Conservation (phyloP, 2,329 filamentous ascomycete species). For the Colletotrichum ledebouriae region DNA sequence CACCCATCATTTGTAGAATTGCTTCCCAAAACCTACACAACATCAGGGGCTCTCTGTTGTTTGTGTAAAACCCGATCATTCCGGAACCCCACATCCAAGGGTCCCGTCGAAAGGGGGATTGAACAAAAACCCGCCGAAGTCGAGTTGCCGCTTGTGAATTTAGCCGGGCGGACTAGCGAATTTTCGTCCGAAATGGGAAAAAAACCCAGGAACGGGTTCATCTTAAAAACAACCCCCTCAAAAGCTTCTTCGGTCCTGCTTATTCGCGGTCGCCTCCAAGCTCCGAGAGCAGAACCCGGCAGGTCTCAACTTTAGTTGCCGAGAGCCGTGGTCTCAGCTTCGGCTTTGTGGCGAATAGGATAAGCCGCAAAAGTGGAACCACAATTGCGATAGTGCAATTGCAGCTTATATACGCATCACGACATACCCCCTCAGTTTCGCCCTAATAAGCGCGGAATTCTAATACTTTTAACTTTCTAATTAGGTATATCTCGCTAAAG, state of each 20-base stretch:
- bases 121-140: background rate
- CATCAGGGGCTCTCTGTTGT: background rate
- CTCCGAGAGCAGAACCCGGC: conserved; percentile 2
- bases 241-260: conserved; percentile 20
- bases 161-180: conserved; percentile 23
- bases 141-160: conserved; percentile 8
- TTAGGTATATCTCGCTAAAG: too few species aligned
- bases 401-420: too few species aligned
- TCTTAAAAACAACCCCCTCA: conserved; percentile 2
- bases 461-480: too few species aligned
- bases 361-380: too few species aligned
- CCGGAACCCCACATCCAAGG: conserved; percentile 31
- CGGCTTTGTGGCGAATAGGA: too few species aligned
- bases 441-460: too few species aligned
- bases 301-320: conserved; percentile 26
- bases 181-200: conserved; percentile 1
- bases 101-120: conserved; percentile 20
- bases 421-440: too few species aligned
- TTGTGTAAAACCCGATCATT: conserved; percentile 31
- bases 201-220: conserved; percentile 11
- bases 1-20: conserved; percentile 27
- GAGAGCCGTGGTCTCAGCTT: conserved; percentile 9
- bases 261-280: conserved; percentile 16
- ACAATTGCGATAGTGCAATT: too few species aligned
- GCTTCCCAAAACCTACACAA: background rate